A percentile compares a stretch with the other conserved stretches of the same genome.
phyloP scores from a whole-genome alignment of 2,329 filamentous ascomycete species.

The Claviceps digitariae region DNA sequence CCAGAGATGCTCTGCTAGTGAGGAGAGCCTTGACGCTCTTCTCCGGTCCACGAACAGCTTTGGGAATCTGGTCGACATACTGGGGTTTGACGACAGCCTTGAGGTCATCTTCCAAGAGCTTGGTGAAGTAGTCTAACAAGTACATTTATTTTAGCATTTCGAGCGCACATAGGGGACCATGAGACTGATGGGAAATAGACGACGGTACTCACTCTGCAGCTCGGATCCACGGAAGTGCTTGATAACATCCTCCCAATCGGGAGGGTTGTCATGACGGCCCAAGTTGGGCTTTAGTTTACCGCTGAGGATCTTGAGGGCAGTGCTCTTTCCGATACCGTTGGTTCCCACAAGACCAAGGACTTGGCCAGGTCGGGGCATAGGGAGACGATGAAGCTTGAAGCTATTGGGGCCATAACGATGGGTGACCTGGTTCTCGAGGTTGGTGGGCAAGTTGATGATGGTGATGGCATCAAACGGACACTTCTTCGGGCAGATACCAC shows the following conservation, averaged over 20 bases:
- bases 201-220: conserved; percentile 61
- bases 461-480: conserved; percentile 98
- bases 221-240: conserved; percentile 98
- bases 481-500: conserved; percentile 99
- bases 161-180: background rate
- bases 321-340: conserved; percentile 99
- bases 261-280: conserved; percentile 87
- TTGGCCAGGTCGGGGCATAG: conserved; percentile 89
- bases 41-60: conserved; percentile 69
- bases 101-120: conserved; percentile 89
- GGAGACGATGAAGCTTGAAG: conserved; percentile 96
- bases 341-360: conserved; percentile 94
- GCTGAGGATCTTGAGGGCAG: conserved; percentile 96
- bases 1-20: conserved; percentile 59
- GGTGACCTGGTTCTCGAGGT: conserved; percentile 94
- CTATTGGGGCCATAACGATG: conserved; percentile 99
- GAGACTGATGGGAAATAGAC: conserved; percentile 3
- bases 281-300: conserved; percentile 98
- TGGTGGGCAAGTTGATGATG: conserved; percentile 99
- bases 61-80: conserved; percentile 96
- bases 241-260: conserved; percentile 98
- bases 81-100: conserved; percentile 98
- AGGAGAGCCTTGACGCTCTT: conserved; percentile 72
- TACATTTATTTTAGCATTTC: background rate
- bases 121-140: conserved; percentile 78